phyloP scores from a whole-genome alignment of 1,284 basidiomycete genomes.

The Papiliotrema flavescens region DNA sequence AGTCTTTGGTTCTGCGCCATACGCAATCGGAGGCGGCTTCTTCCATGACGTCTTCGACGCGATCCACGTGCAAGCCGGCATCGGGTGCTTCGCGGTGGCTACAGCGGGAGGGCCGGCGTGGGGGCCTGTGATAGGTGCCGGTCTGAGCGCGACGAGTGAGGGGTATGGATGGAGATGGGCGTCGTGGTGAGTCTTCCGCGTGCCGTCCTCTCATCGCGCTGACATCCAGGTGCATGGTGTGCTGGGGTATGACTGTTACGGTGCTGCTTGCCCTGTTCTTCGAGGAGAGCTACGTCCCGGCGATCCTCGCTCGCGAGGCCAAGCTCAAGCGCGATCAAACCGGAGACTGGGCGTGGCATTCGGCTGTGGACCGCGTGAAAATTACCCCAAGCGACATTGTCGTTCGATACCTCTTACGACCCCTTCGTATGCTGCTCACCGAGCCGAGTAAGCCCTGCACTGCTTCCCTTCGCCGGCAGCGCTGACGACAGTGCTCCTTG shows the following conservation, averaged over 20 bases:
- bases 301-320: slow-evolving; percentile 15
- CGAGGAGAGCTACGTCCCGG: slow-evolving; percentile 18
- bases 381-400: slow-evolving; percentile 15
- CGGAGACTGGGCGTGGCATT: slow-evolving; percentile 13
- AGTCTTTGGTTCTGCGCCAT: no score
- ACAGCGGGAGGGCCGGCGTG: no score
- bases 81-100: no score
- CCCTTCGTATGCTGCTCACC: slow-evolving; percentile 17
- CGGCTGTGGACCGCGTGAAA: slow-evolving; percentile 9
- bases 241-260: slow-evolving; percentile 13
- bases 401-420: slow-evolving; percentile 18
- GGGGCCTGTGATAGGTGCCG: slow-evolving; percentile 17
- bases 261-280: slow-evolving; percentile 10
- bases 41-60: no score
- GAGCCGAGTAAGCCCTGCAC: slow-evolving; percentile 12
- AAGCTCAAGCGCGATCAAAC: slow-evolving; percentile 9
- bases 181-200: slow-evolving; percentile 9
- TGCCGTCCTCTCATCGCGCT: background rate
- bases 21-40: no score
- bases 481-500: slow-evolving; percentile 11
- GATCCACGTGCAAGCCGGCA: no score
- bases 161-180: slow-evolving; percentile 21
- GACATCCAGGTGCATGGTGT: slow-evolving; percentile 9
- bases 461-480: background rate
- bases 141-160: slow-evolving; percentile 3